phyloP scores from a whole-genome alignment of 2,329 filamentous ascomycete species.

The Trichoderma aggressivum region DNA sequence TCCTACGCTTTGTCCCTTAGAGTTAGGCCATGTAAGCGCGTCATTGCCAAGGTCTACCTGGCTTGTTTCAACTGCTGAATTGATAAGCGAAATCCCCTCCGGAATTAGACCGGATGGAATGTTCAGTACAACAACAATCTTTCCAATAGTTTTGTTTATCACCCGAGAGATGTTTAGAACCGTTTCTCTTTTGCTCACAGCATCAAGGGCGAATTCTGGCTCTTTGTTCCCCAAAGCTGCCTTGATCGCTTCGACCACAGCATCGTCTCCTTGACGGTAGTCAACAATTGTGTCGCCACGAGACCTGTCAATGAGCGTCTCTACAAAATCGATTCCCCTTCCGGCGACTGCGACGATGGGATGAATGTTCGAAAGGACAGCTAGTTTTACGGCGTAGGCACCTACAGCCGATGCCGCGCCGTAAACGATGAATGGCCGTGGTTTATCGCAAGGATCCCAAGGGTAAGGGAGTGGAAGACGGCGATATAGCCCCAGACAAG shows the following conservation, averaged over 20 bases:
- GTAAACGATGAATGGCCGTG: constrained; percentile 41
- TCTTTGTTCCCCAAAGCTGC: not conserved
- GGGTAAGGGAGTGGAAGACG: not conserved
- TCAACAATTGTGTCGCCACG: constrained; percentile 25
- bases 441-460: not conserved
- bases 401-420: constrained; percentile 52
- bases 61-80: not conserved
- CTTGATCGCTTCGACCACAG: not conserved
- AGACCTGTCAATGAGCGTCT: constrained; percentile 18
- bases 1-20: not conserved
- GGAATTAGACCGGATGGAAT: not conserved
- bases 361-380: constrained; percentile 48
- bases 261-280: constrained; percentile 19
- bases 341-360: constrained; percentile 58
- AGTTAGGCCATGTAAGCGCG: not conserved
- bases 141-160: not conserved
- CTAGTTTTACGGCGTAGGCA: constrained; percentile 55
- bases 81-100: not conserved
- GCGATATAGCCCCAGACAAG: constrained; percentile 39
- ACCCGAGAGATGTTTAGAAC: not conserved
- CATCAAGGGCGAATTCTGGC: not conserved
- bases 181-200: not conserved
- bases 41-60: not conserved
- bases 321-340: constrained; percentile 20
- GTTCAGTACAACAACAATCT: not conserved